These are phyloP conservation scores for Diaporthe sp. DNA, from an alignment of 2,329 filamentous ascomycete genomes.

Conservation along the genomic window DNA sequence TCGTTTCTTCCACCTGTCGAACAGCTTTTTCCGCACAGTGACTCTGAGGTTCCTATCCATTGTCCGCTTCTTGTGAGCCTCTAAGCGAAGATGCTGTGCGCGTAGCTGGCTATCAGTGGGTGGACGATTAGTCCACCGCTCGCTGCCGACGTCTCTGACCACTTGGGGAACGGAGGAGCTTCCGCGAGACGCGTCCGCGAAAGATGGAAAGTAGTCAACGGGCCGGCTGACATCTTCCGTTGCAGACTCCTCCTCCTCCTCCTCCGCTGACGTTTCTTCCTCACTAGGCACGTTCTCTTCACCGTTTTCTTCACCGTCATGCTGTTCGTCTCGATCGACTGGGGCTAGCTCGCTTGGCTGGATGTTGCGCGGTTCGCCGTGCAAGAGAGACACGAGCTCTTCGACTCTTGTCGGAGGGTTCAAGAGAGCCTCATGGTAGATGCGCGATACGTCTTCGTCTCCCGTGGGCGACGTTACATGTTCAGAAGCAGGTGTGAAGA, in stretches of 20 bases:
- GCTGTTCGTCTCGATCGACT: conserved; percentile 35
- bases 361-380: conserved; percentile 47
- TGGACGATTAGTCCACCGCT: conserved; percentile 49
- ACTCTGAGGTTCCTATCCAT: conserved; percentile 56
- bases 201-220: conserved; percentile 12
- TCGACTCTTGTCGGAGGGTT: conserved; percentile 60
- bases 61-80: conserved; percentile 52
- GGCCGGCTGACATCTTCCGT: conserved; percentile 34
- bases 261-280: conserved; percentile 41
- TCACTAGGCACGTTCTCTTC: conserved; percentile 31
- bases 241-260: conserved; percentile 43
- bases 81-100: conserved; percentile 51
- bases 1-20: conserved; percentile 81
- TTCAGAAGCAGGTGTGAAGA: conserved; percentile 44
- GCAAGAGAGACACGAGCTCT: conserved; percentile 58
- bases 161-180: conserved; percentile 14
- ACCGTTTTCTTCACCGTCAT: conserved; percentile 33
- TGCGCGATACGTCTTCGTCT: conserved; percentile 37
- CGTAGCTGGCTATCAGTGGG: conserved; percentile 58
- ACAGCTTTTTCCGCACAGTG: conserved; percentile 65
- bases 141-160: conserved; percentile 44
- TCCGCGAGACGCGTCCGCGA: conserved; percentile 16
- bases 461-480: conserved; percentile 37
- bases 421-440: conserved; percentile 59
- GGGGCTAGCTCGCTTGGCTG: conserved; percentile 35